Conservation (phyloP, 2,329 filamentous ascomycete species). For the Endocalyx cinctus region DNA sequence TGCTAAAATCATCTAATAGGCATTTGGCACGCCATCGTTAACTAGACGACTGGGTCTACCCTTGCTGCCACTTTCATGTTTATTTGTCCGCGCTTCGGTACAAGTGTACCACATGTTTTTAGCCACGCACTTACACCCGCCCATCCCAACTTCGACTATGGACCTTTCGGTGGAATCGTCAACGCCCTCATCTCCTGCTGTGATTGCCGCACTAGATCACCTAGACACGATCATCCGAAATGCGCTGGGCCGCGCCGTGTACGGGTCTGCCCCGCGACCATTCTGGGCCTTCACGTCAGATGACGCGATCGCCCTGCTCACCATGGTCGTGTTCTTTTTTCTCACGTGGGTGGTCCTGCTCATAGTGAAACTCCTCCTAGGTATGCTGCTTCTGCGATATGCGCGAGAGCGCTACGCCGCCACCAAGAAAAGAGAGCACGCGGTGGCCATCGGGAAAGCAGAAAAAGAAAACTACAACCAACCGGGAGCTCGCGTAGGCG, state of each 20-base stretch:
- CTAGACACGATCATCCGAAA: slow-evolving; percentile 74
- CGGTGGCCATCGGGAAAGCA: slow-evolving; percentile 38
- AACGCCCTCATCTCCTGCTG: slow-evolving; percentile 63
- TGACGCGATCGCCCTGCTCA: slow-evolving; percentile 68
- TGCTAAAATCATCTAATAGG: slow-evolving; percentile 41
- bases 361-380: slow-evolving; percentile 77
- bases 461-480: slow-evolving; percentile 59
- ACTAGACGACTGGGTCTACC: slow-evolving; percentile 86
- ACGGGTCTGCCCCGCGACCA: slow-evolving; percentile 39
- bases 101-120: slow-evolving; percentile 99
- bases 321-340: slow-evolving; percentile 84
- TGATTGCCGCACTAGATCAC: slow-evolving; percentile 71
- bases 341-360: slow-evolving; percentile 80
- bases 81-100: slow-evolving; percentile 90
- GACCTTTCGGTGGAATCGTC: slow-evolving; percentile 61
- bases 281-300: slow-evolving; percentile 62
- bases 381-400: slow-evolving; percentile 80
- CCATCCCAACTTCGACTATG: slow-evolving; percentile 62
- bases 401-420: slow-evolving; percentile 71
- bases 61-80: slow-evolving; percentile 84
- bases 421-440: slow-evolving; percentile 70
- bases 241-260: slow-evolving; percentile 70
- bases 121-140: slow-evolving; percentile 75
- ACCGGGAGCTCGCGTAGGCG: slow-evolving; percentile 70
- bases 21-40: slow-evolving; percentile 85